Base-by-base conservation (phyloP, 352 stramenopile genomes). In the Globisporangium cylindrosporum region DNA sequence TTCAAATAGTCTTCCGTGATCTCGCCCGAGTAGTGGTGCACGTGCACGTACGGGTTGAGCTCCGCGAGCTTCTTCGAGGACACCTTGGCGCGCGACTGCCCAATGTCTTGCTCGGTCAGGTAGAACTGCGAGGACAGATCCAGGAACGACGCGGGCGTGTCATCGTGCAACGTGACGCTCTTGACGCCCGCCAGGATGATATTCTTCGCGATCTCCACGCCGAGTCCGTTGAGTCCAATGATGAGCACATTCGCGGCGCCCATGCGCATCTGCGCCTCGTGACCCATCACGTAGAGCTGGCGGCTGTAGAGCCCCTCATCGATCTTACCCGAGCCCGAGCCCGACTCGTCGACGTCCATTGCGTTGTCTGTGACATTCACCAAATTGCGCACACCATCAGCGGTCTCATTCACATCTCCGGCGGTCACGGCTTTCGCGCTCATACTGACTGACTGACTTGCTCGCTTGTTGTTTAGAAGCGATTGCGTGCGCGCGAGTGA, bases 261-360 rank as follows among this genome's bases (percentile, higher is more conserved):
- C 97, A 99, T 99, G 53, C 95, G 90, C 67, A 93, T 81, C 84
- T 99, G 97, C 15, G 98, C 98, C 72, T 99, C 98, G 75, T 98
- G 97, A 25, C 98, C 98, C 94, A 99, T 99, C 25, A 99, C 98
- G 73, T 99, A 99, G 10, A 99, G 88, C 86, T 99, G 98, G 41
- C 94, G 89, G 72, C 88, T 97, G 77, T 98, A 97, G 10, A 97
- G 80, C 32, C 85, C 71, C 65, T 96, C 88, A 48, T 96, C 88
- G 70, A 96, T 93, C 68, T 61, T 61, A 7, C 55, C 66, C 29
- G 73, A 59, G 15, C 55, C 66, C 29, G 73, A 59, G 12, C 77
- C 80, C 10, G 63, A 70, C 59, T 88, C 72, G 66, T 91, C 82
- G 64, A 89, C 71, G 59, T 92, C 82, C 84, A 90, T 91, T 36